Base-by-base conservation (phyloP, 2,329 filamentous ascomycete genomes). In the Coleophoma eucalyptorum region DNA sequence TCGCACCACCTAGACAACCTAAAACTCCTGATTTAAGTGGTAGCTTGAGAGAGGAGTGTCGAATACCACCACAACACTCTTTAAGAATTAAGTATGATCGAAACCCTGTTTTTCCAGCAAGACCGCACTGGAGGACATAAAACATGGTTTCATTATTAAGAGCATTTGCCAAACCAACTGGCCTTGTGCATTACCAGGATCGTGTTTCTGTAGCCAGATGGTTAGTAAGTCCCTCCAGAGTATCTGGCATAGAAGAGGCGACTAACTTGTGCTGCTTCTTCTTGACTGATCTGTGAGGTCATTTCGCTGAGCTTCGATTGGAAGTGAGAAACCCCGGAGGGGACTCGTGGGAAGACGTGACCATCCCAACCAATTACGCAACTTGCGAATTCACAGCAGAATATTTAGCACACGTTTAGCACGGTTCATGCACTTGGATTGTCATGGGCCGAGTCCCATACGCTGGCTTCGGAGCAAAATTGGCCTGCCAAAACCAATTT, bases 381-480 rank as follows among this genome's bases (percentile, higher is more conserved):
- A 46, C 26, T 48, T 56, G 53, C 56, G 50, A 53, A 54, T 56
- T 59, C 54, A 46, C 50, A 48, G 43, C 49, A 37, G 45, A 50
- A 41, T 43, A 50, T 51, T 56, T 48, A 46, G 18, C n/a, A 19
- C 6, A 37, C 42, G 33, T 50, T 44, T 7, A 40, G 15, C 37
- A 40, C 18, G 12, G 2, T 40, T n/a, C 26, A 63, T 59, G 50
- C 32, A 54, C 57, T 50, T 48, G 50, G 57, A 55, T 55, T 70
- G 70, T 74, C 70, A 73, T 74, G 69, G 75, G 75, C 75, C 76
- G 62, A 79, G 75, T 77, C 75, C 75, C 70, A 74, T 74, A 74
- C 62, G 75, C 75, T 79, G 75, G 76, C 76, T 78, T 71, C 74
- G 72, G 75, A 75, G 76, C 75, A 77, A 76, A 76, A 73, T 76